These are phyloP conservation scores for Deinandra increscens DNA, from an alignment of 129 eudicot species.

Conservation along the genomic window DNA sequence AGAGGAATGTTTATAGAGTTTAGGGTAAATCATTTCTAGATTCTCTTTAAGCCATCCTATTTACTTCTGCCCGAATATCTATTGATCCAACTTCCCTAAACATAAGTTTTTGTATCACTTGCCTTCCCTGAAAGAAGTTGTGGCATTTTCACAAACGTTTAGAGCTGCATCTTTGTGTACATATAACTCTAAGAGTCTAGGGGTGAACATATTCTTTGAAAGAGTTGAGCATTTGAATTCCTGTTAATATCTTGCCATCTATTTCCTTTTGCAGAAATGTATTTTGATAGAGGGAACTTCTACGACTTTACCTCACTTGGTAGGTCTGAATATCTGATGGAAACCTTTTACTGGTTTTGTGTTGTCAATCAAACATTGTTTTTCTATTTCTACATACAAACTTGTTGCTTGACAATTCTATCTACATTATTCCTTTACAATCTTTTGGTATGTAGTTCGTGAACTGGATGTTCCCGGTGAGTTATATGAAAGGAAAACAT, in stretches of 20 bases:
- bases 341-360: background rate
- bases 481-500: constrained; percentile 81
- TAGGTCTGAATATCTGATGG: constrained; percentile 31
- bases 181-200: background rate
- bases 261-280: constrained; percentile 70
- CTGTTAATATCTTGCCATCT: constrained; percentile 4
- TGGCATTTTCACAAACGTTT: background rate
- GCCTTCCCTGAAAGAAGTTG: background rate
- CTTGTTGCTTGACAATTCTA: background rate
- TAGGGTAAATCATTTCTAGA: background rate
- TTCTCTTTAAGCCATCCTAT: background rate
- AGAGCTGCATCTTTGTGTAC: background rate
- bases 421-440: background rate
- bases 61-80: background rate
- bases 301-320: constrained; percentile 96
- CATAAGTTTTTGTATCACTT: background rate
- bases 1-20: background rate
- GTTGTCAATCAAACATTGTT: background rate
- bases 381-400: background rate
- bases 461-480: constrained; percentile 99
- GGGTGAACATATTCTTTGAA: background rate
- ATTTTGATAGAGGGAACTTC: constrained; percentile 93
- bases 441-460: constrained; percentile 59
- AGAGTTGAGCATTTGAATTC: background rate
- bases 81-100: background rate